Evolutionary conservation across 495 filamentous ascomycete species (phyloP).

Genomic region (Sporormia fimetaria): DNA sequence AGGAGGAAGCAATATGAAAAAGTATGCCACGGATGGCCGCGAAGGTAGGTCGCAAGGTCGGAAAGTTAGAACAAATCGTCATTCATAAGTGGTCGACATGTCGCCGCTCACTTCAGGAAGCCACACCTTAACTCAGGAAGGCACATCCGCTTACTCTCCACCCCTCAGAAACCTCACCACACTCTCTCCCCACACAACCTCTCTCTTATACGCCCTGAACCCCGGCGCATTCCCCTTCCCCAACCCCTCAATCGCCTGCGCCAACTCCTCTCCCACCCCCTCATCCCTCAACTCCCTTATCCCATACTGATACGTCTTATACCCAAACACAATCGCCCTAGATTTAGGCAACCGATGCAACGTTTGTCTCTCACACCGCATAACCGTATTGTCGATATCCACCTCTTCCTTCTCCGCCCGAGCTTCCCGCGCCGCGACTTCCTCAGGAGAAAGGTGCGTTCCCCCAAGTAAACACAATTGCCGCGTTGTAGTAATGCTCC

Average conservation of each 20-base stretch:
- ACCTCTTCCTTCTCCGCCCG: constrained; percentile 39
- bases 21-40: too few relatives aligned
- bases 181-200: constrained; percentile 52
- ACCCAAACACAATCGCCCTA: constrained; percentile 57
- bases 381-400: constrained; percentile 43
- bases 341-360: constrained; percentile 59
- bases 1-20: too few relatives aligned
- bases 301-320: constrained; percentile 72
- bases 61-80: too few relatives aligned
- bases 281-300: constrained; percentile 57
- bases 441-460: constrained; percentile 38
- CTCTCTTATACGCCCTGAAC: constrained; percentile 60
- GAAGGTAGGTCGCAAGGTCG: too few relatives aligned
- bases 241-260: constrained; percentile 61
- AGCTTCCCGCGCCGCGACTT: constrained; percentile 30
- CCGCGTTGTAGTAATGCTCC: constrained; percentile 50
- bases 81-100: too few relatives aligned
- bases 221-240: constrained; percentile 53
- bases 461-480: constrained; percentile 45
- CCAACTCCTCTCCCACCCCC: constrained; percentile 52
- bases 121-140: too few relatives aligned
- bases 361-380: constrained; percentile 68
- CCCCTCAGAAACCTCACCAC: constrained; percentile 46
- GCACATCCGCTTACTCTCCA: too few relatives aligned
- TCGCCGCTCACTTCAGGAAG: too few relatives aligned